A percentile compares a stretch with the other conserved stretches of the same genome.
phyloP scores from a whole-genome alignment of 2,329 filamentous ascomycete species.

The Alternaria sp. region DNA sequence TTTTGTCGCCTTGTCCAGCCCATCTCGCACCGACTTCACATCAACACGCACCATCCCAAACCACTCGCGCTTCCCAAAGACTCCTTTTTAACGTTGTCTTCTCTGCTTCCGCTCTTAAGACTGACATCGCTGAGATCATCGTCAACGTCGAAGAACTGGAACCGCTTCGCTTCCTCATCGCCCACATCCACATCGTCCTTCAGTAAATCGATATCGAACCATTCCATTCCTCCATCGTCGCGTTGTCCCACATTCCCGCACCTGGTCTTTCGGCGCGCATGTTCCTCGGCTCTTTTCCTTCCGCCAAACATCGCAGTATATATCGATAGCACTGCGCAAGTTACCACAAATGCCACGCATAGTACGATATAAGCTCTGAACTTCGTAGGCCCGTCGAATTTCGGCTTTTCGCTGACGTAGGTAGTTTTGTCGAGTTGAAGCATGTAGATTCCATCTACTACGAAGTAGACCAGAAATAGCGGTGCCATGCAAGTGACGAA shows the following conservation, averaged over 20 bases:
- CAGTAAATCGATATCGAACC: neutral
- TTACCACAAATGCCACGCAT: no score
- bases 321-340: no score
- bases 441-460: neutral
- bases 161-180: neutral
- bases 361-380: no score
- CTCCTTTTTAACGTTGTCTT: neutral
- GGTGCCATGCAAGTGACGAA: neutral
- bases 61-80: neutral
- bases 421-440: neutral
- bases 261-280: neutral
- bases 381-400: no score
- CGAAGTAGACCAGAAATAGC: neutral
- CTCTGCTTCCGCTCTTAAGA: neutral
- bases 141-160: neutral
- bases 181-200: accelerated
- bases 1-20: no score
- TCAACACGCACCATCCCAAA: neutral
- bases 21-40: neutral
- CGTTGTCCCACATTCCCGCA: accelerated
- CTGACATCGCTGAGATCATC: neutral
- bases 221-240: accelerated
- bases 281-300: neutral
- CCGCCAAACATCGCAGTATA: neutral
- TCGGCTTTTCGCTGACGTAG: no score